Conservation (phyloP, 371 early-diverging fungal species). For the Mucor sp. region DNA sequence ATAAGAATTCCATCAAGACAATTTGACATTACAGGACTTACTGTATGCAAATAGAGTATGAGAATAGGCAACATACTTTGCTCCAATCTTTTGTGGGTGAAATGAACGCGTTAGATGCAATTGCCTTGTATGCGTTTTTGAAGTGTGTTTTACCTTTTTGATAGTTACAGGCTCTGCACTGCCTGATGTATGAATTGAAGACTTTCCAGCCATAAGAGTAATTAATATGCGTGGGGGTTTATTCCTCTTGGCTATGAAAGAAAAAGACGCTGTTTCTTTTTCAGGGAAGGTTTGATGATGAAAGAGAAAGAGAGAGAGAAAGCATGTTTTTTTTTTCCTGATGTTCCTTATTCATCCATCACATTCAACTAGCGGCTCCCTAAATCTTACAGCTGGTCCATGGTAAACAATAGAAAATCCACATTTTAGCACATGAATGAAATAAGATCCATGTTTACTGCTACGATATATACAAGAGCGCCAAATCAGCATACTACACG, state of each 20-base stretch:
- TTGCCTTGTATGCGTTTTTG: not conserved
- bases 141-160: conserved; percentile 5
- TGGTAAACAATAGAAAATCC: not conserved
- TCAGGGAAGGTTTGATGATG: not conserved
- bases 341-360: not conserved
- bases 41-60: conserved; percentile 69
- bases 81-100: conserved; percentile 50
- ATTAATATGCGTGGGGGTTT: not conserved
- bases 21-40: conserved; percentile 30
- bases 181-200: conserved; percentile 8
- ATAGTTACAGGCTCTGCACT: conserved; percentile 12
- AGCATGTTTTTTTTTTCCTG: not conserved
- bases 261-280: not conserved
- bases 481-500: too few relatives aligned
- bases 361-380: not conserved
- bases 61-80: conserved; percentile 62
- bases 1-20: not conserved
- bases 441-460: not conserved
- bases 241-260: not conserved
- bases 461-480: not conserved
- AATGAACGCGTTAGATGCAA: not conserved
- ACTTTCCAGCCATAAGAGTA: conserved; percentile 24
- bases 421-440: not conserved
- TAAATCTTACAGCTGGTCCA: not conserved
- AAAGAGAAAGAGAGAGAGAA: not conserved